Base-by-base conservation (phyloP, 75 land plant genomes). In the Cupressus sempervirens region DNA sequence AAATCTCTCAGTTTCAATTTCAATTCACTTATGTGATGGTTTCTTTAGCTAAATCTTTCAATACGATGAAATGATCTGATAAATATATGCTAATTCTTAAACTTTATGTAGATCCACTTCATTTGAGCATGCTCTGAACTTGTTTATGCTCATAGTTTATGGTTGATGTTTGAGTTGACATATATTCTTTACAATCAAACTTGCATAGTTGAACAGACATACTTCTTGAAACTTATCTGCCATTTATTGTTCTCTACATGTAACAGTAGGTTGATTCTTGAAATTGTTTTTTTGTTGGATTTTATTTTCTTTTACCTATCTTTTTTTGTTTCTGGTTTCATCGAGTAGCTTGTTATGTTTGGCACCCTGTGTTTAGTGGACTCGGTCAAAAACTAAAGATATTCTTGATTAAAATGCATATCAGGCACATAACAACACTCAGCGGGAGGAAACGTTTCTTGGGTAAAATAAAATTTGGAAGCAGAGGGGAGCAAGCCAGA, bases 361-460 rank as follows among this genome's bases (percentile, higher is more conserved):
- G 35, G 35, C 74, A 30, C 36, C 12, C 11, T 32, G 11, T 11
- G 14, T 72, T 72, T 32, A 72, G 74, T 32, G 74, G 32, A 32
- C 35, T 72, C 35, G 11, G 12, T 72, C 2, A 30, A 72, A 30
- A 8, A 1, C 36, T 83, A 9, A 0, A 50, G 12, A 12, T 35
- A 10, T 75, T 38, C 18, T 67, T 83, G 30, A 35, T 23, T 41
- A 35, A 2, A n/a, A 67, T 84, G 48, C 29, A 41, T 67, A 73
- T 30, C 91, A 98, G 99, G 79, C 96, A 90, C 82, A 84, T 98
- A 52, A 88, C 92, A 88, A 98, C 99, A 16, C 86, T 98, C 14
- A 91, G 84, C 62, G 97, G 99, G n/a, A 90, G 99, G 83, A 98
- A 94, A 83, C 96, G 98, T 3, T 98, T 93, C 86, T 76, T 98